A percentile compares a stretch with the other conserved stretches of the same genome.
These are phyloP conservation scores for Passiflora organensis DNA, from an alignment of 345 rosid genomes.

Conservation along the genomic window DNA sequence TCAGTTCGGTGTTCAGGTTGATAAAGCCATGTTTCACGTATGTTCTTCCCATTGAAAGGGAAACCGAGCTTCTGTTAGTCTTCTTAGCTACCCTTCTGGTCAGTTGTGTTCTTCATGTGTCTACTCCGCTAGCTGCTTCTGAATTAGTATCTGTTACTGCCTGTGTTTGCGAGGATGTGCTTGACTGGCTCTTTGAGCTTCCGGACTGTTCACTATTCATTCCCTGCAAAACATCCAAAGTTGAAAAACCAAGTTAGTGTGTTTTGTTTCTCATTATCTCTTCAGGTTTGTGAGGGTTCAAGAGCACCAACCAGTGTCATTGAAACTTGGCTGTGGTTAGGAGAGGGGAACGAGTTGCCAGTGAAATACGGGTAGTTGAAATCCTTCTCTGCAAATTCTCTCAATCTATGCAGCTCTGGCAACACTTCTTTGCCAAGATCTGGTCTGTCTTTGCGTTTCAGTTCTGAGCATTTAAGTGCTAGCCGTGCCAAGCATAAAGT, in stretches of 20 bases:
- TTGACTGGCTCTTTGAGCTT: constrained; percentile 17
- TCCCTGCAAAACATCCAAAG: constrained; percentile 51
- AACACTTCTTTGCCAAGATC: constrained; percentile 69
- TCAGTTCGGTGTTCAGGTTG: too few species aligned
- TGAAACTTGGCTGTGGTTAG: constrained; percentile 25
- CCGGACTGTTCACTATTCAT: constrained; percentile 41
- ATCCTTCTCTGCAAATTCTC: constrained; percentile 53
- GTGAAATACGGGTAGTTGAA: constrained; percentile 26
- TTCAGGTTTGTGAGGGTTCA: neutral
- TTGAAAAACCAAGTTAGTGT: neutral
- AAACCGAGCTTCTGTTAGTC: too few species aligned
- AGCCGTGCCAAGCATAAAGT: constrained; percentile 50
- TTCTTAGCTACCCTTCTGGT: too few species aligned
- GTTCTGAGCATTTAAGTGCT: constrained; percentile 64
- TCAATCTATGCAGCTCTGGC: constrained; percentile 54
- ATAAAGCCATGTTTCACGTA: too few species aligned
- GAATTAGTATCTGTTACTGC: neutral
- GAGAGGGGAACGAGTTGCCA: constrained; percentile 21
- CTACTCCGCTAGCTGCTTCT: too few species aligned
- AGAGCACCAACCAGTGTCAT: constrained; percentile 28
- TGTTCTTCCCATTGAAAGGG: too few species aligned
- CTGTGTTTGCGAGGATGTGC: neutral
- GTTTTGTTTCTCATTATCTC: too few species aligned
- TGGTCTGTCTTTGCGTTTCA: constrained; percentile 86
- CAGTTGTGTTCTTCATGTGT: too few species aligned